Base-by-base conservation (phyloP, 192 early-diverging fungal genomes). In the Linnemannia zychae region DNA sequence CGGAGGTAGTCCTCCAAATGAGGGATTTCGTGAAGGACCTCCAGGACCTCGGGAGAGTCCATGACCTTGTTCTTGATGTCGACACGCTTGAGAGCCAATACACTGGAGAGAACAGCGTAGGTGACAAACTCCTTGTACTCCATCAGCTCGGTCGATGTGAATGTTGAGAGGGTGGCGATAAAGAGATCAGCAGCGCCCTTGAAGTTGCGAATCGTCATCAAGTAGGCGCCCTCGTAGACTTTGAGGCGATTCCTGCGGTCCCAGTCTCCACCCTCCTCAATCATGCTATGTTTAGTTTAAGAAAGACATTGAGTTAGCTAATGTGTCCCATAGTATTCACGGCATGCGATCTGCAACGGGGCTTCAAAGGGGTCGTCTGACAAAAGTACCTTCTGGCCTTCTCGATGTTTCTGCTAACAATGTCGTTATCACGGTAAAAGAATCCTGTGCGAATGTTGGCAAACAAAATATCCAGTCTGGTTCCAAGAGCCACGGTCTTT, bases 231-330 rank as follows among this genome's bases (percentile, higher is more conserved):
- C 84, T 99, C 96, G 80, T 99, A 97, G 4, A 96, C 97, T 91
- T 99, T 99, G 57, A 99, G 92, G 65, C 99, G 93, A 90, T 99
- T 99, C 76, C 99, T 93, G 63, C 99, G 93, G 91, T 99, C 99
- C 99, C 99, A 99, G 88, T 99, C 99, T 34, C 99, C 99, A 65
- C 98, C 97, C 90, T 99, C 96, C 84, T 99, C 96, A 77, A 99
- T 97, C 85, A 99, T 91, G 46, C 95, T 97, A 77, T 31, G 82
- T 16, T 33, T n/a, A 34, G 33, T 18, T 44, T 16, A 44, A 20
- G 40, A 78, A 24, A 38, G 16, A n/a, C 34, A 9, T 13, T 65
- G 2, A 6, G 57, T 63, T 63, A 63, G 11, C 28, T 28, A 63
- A 15, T 11, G 28, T 31, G 24, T 31, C 12, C 11, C 57, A 12